A percentile compares a stretch with the other conserved stretches of the same genome.
phyloP scores from a whole-genome alignment of 1,284 basidiomycete species.

The Apiotrichum siamense region DNA sequence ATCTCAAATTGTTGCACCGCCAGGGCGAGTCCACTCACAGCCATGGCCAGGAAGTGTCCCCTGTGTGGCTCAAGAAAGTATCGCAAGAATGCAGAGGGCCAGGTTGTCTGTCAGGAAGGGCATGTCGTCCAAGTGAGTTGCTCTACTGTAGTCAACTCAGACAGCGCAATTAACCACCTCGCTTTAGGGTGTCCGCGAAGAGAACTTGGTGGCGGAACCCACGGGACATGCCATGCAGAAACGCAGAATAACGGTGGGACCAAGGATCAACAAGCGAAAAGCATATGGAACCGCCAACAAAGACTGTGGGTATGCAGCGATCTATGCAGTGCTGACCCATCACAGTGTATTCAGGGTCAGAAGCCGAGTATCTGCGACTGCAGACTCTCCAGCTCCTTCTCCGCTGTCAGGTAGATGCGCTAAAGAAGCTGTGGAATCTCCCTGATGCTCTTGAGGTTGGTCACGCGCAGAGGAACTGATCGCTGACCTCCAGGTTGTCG shows the following conservation, averaged over 20 bases:
- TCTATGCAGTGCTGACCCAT: slow-evolving; percentile 5
- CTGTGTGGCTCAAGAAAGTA: slow-evolving; percentile 43
- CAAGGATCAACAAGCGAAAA: slow-evolving; percentile 25
- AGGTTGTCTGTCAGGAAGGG: slow-evolving; percentile 45
- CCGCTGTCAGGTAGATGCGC: slow-evolving; percentile 63
- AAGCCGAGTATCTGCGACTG: slow-evolving; percentile 68
- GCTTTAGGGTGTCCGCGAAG: slow-evolving; percentile 38
- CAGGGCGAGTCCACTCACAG: no score
- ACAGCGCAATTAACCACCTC: no score
- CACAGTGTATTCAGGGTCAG: slow-evolving; percentile 72
- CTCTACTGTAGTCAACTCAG: neutral
- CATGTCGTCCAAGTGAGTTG: slow-evolving; percentile 41
- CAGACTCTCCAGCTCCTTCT: slow-evolving; percentile 74
- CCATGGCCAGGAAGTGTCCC: slow-evolving; percentile 39
- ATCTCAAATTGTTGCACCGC: no score
- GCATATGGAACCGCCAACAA: slow-evolving; percentile 28
- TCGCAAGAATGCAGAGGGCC: slow-evolving; percentile 38
- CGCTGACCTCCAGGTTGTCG: slow-evolving; percentile 55
- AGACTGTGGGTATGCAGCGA: slow-evolving; percentile 27
- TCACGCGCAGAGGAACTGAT: neutral
- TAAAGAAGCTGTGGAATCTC: slow-evolving; percentile 62
- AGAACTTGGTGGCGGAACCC: slow-evolving; percentile 33
- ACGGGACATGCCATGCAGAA: slow-evolving; percentile 31
- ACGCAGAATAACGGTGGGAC: slow-evolving; percentile 24
- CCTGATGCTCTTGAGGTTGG: slow-evolving; percentile 72